Percentiles rank a stretch among this genome's conserved stretches.
phyloP scores from a whole-genome alignment of 495 filamentous ascomycete genomes.

The Aspergillus homomorphus region DNA sequence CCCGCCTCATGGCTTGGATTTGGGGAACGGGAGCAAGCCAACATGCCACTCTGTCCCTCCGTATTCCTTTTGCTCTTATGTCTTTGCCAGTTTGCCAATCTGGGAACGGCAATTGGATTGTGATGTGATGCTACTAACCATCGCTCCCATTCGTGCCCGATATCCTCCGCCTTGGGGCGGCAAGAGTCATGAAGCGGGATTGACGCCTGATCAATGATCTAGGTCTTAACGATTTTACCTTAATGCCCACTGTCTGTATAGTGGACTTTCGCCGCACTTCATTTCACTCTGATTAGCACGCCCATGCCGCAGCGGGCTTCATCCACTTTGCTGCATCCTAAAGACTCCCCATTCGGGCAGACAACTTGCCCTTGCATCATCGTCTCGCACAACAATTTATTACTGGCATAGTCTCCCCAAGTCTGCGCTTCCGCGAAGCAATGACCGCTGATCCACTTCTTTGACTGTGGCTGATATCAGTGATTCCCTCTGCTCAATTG shows the following conservation, averaged over 20 bases:
- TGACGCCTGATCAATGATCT: constrained; percentile 1
- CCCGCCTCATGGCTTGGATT: constrained; percentile 16
- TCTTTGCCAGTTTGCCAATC: not conserved
- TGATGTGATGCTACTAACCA: not conserved
- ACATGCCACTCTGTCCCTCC: constrained; percentile 16
- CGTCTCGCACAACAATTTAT: constrained; percentile 5
- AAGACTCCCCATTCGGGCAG: constrained; percentile 4
- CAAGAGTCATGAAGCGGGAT: not conserved
- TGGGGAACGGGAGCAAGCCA: constrained; percentile 11
- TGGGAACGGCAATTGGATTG: not conserved
- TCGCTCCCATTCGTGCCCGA: constrained; percentile 12
- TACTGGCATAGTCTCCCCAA: constrained; percentile 6
- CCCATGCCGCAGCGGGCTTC: not conserved
- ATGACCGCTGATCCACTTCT: constrained; percentile 9
- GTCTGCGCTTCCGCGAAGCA: constrained; percentile 6
- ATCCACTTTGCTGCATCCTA: constrained; percentile 5
- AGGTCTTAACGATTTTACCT: not conserved
- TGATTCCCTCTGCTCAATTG: constrained; percentile 8
- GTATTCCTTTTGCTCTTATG: constrained; percentile 6
- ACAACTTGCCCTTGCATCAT: constrained; percentile 15
- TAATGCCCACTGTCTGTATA: not conserved
- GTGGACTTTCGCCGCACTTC: constrained; percentile 3
- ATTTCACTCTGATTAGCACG: constrained; percentile 10
- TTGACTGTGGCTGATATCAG: constrained; percentile 21
- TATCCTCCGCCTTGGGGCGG: constrained; percentile 2